Percentiles rank a stretch among this genome's conserved stretches.
Evolutionary conservation across 768 basidiomycete species (phyloP).

Genomic region (Inosperma sp.): DNA sequence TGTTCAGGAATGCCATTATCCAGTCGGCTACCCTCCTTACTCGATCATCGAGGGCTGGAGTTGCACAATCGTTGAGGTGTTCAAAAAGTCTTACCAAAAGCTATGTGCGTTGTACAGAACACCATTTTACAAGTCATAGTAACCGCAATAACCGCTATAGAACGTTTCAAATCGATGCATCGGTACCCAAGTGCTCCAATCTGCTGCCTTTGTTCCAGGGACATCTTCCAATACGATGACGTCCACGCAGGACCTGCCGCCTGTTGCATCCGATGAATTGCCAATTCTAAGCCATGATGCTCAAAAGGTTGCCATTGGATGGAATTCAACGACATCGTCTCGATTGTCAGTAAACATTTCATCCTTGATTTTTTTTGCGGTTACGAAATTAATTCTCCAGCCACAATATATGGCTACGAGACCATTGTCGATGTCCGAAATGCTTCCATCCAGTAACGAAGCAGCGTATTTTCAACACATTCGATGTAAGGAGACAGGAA

Average conservation of each 20-base stretch:
- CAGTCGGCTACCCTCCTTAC: background rate
- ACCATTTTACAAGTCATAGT: too few relatives aligned
- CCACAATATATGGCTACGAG: conserved; percentile 87
- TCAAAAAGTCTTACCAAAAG: background rate
- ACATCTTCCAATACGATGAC: conserved; percentile 12
- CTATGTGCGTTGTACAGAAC: background rate
- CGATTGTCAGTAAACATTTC: conserved; percentile 57
- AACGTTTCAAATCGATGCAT: background rate
- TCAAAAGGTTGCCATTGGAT: conserved; percentile 61
- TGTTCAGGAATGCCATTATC: conserved; percentile 1
- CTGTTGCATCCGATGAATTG: conserved; percentile 37
- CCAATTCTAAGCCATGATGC: conserved; percentile 56
- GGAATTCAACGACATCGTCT: conserved; percentile 69
- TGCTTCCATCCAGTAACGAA: conserved; percentile 89
- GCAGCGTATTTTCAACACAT: conserved; percentile 85
- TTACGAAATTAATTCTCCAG: conserved; percentile 36
- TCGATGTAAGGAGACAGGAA: conserved; percentile 48
- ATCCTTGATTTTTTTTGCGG: background rate
- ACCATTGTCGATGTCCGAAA: conserved; percentile 84
- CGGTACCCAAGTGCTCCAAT: conserved; percentile 1
- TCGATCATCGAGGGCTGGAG: too few relatives aligned
- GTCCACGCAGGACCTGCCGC: conserved; percentile 18
- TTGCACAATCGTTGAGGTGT: too few relatives aligned
- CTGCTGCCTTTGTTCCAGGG: conserved; percentile 22
- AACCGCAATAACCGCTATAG: too few relatives aligned